A percentile compares a stretch with the other conserved stretches of the same genome.
These are phyloP conservation scores for Yamadazyma siamensis DNA, from an alignment of 1,139 yeast genomes.

Conservation along the genomic window DNA sequence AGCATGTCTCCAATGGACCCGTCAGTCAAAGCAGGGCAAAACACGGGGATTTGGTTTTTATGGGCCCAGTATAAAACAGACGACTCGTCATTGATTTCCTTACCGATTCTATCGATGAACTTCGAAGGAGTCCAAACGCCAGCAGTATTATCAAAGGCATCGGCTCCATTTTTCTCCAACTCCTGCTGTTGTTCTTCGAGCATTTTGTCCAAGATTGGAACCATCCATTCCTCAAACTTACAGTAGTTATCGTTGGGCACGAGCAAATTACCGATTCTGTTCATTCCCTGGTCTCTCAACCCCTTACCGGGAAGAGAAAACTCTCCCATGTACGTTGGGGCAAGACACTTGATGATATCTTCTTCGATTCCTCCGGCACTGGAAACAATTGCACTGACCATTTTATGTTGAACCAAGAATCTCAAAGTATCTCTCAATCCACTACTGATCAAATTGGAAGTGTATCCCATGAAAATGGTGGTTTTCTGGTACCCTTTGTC, in stretches of 20 bases:
- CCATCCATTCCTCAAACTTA: conserved; percentile 97
- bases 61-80: conserved; percentile 98
- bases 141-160: conserved; percentile 44
- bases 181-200: conserved; percentile 83
- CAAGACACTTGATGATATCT: conserved; percentile 91
- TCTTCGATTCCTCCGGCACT: conserved; percentile 98
- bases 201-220: conserved; percentile 84
- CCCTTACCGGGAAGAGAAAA: conserved; percentile 76
- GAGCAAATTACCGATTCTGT: conserved; percentile 92
- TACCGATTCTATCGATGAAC: conserved; percentile 88
- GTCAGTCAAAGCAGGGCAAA: conserved; percentile 96
- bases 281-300: conserved; percentile 92
- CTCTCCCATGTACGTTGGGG: conserved; percentile 94
- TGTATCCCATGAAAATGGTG: conserved; percentile 92
- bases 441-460: conserved; percentile 93
- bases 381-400: conserved; percentile 92
- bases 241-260: conserved; percentile 98
- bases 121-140: conserved; percentile 89
- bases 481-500: conserved; percentile 80
- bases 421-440: conserved; percentile 91
- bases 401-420: conserved; percentile 85
- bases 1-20: conserved; percentile 99
- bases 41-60: conserved; percentile 90
- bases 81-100: conserved; percentile 88
- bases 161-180: conserved; percentile 57